A percentile compares a stretch with the other conserved stretches of the same genome.
Conservation (phyloP, 352 stramenopile species). For the Phytophthora idaei region DNA sequence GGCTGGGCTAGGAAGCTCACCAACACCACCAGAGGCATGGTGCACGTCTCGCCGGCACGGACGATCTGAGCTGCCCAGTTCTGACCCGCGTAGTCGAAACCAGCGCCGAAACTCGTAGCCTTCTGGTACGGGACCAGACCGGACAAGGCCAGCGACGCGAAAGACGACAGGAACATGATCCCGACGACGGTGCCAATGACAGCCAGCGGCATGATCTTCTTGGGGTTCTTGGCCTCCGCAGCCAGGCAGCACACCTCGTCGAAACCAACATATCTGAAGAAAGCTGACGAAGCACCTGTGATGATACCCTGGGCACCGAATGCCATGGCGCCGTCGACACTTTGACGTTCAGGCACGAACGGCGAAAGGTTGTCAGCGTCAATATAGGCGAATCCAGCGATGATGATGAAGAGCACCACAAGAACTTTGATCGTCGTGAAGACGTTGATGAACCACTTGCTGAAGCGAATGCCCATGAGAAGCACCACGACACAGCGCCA, state of each 20-base stretch:
- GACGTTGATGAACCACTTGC: slow-evolving; percentile 90
- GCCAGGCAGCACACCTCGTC: slow-evolving; percentile 94
- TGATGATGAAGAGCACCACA: slow-evolving; percentile 93
- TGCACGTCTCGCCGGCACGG: slow-evolving; percentile 68
- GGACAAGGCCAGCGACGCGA: slow-evolving; percentile 86
- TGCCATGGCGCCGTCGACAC: slow-evolving; percentile 24
- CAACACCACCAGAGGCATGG: slow-evolving; percentile 94
- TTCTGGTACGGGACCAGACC: slow-evolving; percentile 64
- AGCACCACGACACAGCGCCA: slow-evolving; percentile 75
- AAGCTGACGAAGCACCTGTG: slow-evolving; percentile 81
- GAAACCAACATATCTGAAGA: slow-evolving; percentile 95
- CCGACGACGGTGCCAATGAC: slow-evolving; percentile 84
- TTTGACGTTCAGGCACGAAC: slow-evolving; percentile 66
- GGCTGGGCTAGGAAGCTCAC: slow-evolving; percentile 93
- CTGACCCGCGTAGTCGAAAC: slow-evolving; percentile 46
- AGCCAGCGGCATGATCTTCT: slow-evolving; percentile 75
- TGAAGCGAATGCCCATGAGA: slow-evolving; percentile 85
- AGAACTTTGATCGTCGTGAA: slow-evolving; percentile 83
- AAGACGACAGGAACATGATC: slow-evolving; percentile 75
- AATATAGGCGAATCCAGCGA: slow-evolving; percentile 86
- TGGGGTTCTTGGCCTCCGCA: slow-evolving; percentile 81
- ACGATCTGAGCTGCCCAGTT: slow-evolving; percentile 62
- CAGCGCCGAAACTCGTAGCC: slow-evolving; percentile 43
- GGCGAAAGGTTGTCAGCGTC: slow-evolving; percentile 83
- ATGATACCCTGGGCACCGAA: slow-evolving; percentile 73